These are phyloP conservation scores for Daldinia concentrica DNA, from an alignment of 495 filamentous ascomycete species.

Conservation along the genomic window DNA sequence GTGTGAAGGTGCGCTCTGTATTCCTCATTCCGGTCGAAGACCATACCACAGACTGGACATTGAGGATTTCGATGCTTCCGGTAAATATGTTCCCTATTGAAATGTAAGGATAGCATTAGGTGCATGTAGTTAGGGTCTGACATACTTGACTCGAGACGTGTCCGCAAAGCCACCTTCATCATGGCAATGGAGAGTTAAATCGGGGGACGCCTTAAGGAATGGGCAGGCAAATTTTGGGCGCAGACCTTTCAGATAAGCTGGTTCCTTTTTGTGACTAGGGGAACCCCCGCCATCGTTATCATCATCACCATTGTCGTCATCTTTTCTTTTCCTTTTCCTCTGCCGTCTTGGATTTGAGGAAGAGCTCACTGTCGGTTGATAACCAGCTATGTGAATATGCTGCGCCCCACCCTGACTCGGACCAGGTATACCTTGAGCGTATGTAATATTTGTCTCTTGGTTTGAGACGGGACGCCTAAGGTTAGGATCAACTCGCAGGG, in stretches of 20 bases:
- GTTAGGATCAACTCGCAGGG: too few species aligned
- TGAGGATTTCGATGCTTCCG: not conserved
- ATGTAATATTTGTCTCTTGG: too few species aligned
- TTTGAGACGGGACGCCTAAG: too few species aligned
- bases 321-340: not conserved
- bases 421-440: not conserved
- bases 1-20: not conserved
- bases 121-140: not conserved
- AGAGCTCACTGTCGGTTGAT: not conserved
- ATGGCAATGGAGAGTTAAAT: not conserved
- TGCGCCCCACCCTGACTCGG: not conserved
- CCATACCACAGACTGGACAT: not conserved
- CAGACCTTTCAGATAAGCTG: not conserved
- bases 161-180: not conserved
- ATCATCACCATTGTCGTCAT: not conserved
- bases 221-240: not conserved
- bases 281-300: not conserved
- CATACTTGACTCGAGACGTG: not conserved
- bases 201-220: not conserved
- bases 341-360: not conserved
- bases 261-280: not conserved
- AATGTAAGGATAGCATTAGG: not conserved
- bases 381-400: not conserved
- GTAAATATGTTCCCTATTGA: slow-evolving; percentile 1
- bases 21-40: not conserved